Evolutionary conservation across 2,329 filamentous ascomycete species (phyloP).

Genomic region (Ceratocystis cubensis): DNA sequence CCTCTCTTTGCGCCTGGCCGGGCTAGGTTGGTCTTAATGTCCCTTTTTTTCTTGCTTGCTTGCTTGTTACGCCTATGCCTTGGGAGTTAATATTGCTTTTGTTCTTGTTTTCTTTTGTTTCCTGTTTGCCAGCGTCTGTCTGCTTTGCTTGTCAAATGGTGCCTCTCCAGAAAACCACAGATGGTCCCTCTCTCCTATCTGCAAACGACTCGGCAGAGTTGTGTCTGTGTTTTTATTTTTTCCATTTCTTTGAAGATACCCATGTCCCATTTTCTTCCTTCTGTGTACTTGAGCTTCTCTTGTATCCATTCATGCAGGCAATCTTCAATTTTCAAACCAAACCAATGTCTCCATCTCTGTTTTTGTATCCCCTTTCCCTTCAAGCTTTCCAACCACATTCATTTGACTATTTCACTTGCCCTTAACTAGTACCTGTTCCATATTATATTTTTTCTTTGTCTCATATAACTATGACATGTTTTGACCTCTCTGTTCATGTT

Average conservation of each 20-base stretch:
- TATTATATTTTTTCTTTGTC: slow-evolving; percentile 2
- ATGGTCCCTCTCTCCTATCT: not conserved
- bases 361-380: not conserved
- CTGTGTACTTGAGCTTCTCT: not conserved
- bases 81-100: slow-evolving; percentile 15
- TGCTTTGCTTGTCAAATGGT: not conserved
- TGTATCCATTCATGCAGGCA: not conserved
- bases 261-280: slow-evolving; percentile 2
- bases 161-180: not conserved
- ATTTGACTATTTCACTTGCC: not conserved
- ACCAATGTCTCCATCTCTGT: not conserved
- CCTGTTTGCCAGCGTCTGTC: not conserved
- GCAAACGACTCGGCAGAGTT: not conserved
- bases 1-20: too few relatives aligned
- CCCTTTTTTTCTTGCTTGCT: slow-evolving; percentile 12
- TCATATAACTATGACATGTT: not conserved
- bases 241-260: slow-evolving; percentile 10
- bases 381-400: not conserved
- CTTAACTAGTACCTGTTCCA: slow-evolving; percentile 3
- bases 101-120: not conserved
- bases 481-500: not conserved
- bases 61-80: not conserved
- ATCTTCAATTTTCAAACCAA: not conserved
- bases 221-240: slow-evolving; percentile 4
- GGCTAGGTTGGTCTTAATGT: slow-evolving; percentile 9